Conservation (phyloP, 139 green algal genomes). For the Micromonas pusilla region DNA sequence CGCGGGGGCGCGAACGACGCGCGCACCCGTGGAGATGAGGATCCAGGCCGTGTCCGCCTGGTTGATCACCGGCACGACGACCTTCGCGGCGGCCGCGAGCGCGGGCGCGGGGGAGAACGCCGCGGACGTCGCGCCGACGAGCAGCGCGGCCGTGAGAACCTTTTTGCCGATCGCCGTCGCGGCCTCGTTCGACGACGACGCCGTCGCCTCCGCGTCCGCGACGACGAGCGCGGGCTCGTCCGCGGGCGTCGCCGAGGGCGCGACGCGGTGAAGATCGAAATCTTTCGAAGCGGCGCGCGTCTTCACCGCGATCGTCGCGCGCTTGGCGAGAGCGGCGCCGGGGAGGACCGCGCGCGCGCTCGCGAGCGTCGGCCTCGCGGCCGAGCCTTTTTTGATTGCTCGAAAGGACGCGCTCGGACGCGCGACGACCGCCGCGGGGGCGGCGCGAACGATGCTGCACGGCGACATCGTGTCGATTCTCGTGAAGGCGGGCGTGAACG, state of each 20-base stretch:
- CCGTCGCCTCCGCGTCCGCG: not conserved
- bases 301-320: not conserved
- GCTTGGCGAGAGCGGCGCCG: not conserved
- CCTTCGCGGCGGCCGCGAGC: conserved; percentile 2
- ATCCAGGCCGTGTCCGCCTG: conserved; percentile 34
- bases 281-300: not conserved
- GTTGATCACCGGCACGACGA: not conserved
- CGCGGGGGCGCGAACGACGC: not conserved
- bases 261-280: not conserved
- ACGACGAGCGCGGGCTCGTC: not conserved
- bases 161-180: not conserved
- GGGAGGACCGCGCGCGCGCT: not conserved
- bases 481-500: not conserved
- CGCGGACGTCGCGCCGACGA: not conserved
- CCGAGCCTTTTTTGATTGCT: not conserved
- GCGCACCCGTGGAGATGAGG: conserved; percentile 18
- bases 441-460: not conserved
- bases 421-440: too few relatives aligned
- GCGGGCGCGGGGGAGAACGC: not conserved
- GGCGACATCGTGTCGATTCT: not conserved
- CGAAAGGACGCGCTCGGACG: not conserved
- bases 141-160: not conserved
- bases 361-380: not conserved
- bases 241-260: not conserved
- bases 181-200: not conserved